Evolutionary conservation across 169 alveolate species (phyloP).

Genomic region (Besnoitia besnoiti): DNA sequence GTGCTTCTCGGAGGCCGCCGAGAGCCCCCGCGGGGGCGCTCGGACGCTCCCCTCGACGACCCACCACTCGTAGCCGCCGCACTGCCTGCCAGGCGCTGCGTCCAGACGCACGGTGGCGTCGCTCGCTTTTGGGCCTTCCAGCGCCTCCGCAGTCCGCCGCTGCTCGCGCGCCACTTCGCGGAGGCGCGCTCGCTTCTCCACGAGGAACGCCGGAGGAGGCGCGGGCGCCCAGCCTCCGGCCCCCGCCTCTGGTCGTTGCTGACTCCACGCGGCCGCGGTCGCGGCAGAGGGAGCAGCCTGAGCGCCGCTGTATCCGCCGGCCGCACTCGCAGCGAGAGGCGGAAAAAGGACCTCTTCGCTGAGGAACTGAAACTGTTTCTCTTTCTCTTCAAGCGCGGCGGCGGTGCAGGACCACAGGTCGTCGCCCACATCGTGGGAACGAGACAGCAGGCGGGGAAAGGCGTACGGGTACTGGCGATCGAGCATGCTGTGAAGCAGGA

Average conservation of each 20-base stretch:
- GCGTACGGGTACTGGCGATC: background rate
- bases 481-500: background rate
- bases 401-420: background rate
- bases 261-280: background rate
- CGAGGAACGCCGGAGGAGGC: background rate
- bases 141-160: background rate
- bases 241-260: background rate
- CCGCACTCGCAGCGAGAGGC: background rate
- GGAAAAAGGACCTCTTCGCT: background rate
- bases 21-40: background rate
- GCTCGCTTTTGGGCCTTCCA: background rate
- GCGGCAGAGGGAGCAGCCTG: too few relatives aligned
- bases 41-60: background rate
- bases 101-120: background rate
- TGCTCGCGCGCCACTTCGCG: background rate
- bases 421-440: background rate
- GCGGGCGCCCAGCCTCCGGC: background rate
- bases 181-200: background rate
- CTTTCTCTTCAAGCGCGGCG: background rate
- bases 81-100: background rate
- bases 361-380: background rate
- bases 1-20: too few relatives aligned
- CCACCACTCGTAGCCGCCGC: conserved; percentile 3
- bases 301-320: background rate
- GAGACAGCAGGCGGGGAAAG: background rate